A percentile compares a stretch with the other conserved stretches of the same genome.
Conservation (phyloP, 2,329 filamentous ascomycete species). For the Penicillium sp. region DNA sequence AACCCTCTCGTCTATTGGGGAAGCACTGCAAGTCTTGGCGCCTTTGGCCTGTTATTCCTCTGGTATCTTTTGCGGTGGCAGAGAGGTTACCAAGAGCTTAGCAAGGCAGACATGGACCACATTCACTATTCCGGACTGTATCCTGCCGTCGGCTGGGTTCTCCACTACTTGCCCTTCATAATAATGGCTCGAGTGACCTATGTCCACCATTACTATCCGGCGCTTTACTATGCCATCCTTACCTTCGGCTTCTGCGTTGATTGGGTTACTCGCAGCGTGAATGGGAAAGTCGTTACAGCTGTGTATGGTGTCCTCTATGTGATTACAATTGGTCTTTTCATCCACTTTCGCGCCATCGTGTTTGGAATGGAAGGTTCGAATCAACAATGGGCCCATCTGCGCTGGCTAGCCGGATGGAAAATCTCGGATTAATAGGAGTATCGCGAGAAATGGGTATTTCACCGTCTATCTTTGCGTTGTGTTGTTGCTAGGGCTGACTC, state of each 20-base stretch:
- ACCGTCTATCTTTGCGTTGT: too few relatives aligned
- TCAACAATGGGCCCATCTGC: conserved; percentile 83
- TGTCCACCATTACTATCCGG: conserved; percentile 98
- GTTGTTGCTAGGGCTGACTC: too few relatives aligned
- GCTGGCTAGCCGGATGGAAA: conserved; percentile 87
- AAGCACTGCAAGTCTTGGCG: conserved; percentile 72
- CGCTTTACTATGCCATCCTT: conserved; percentile 94
- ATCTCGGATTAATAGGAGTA: conserved; percentile 62
- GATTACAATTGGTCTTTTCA: conserved; percentile 74
- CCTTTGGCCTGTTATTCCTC: conserved; percentile 67
- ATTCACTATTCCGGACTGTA: conserved; percentile 94
- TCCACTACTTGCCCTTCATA: conserved; percentile 94
- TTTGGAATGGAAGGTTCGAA: conserved; percentile 91
- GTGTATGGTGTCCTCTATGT: conserved; percentile 74
- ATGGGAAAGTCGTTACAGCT: conserved; percentile 60
- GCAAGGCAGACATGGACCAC: conserved; percentile 76
- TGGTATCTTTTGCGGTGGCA: conserved; percentile 97
- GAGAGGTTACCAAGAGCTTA: conserved; percentile 83
- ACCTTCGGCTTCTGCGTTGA: conserved; percentile 83
- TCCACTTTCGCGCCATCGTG: conserved; percentile 87
- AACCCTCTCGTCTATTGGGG: conserved; percentile 97
- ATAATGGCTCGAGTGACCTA: conserved; percentile 99
- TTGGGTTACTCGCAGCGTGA: conserved; percentile 70
- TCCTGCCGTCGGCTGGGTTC: conserved; percentile 86
- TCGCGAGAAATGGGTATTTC: too few relatives aligned